Evolutionary conservation across 805 yeast species (phyloP).

Genomic region (Myxozyma udenii): DNA sequence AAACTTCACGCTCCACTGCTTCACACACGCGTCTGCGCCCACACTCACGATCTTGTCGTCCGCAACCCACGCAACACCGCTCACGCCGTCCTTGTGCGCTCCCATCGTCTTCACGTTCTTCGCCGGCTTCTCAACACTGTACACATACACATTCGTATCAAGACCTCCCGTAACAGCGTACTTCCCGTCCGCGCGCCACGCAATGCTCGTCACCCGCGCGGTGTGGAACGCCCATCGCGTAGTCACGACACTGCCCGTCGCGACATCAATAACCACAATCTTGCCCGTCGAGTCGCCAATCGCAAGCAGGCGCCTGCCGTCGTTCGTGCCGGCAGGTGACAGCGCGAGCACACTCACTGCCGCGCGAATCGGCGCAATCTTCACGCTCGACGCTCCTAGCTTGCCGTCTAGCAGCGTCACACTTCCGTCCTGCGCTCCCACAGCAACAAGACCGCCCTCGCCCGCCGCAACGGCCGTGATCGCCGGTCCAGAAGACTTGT

Average conservation of each 20-base stretch:
- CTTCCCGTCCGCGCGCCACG: conserved; percentile 75
- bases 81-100: conserved; percentile 88
- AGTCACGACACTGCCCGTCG: conserved; percentile 54
- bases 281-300: conserved; percentile 87
- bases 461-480: conserved; percentile 22
- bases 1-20: conserved; percentile 55
- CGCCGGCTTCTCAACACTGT: conserved; percentile 74
- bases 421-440: conserved; percentile 24
- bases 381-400: conserved; percentile 33
- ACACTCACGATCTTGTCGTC: conserved; percentile 55
- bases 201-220: conserved; percentile 68
- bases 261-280: conserved; percentile 63
- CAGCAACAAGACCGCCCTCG: conserved; percentile 19
- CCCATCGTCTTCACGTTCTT: conserved; percentile 69
- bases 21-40: conserved; percentile 80
- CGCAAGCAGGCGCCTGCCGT: conserved; percentile 51
- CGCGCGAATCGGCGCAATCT: conserved; percentile 50
- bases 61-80: conserved; percentile 64
- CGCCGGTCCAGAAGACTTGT: conserved; percentile 4
- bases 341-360: conserved; percentile 47
- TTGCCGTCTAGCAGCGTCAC: conserved; percentile 35
- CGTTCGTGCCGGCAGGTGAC: conserved; percentile 10
- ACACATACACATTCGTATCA: conserved; percentile 77
- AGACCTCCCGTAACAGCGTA: conserved; percentile 75
- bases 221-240: conserved; percentile 96